Percentiles rank a stretch among this genome's conserved stretches.
Conservation (phyloP, 495 filamentous ascomycete genomes). For the Thozetella sp. region DNA sequence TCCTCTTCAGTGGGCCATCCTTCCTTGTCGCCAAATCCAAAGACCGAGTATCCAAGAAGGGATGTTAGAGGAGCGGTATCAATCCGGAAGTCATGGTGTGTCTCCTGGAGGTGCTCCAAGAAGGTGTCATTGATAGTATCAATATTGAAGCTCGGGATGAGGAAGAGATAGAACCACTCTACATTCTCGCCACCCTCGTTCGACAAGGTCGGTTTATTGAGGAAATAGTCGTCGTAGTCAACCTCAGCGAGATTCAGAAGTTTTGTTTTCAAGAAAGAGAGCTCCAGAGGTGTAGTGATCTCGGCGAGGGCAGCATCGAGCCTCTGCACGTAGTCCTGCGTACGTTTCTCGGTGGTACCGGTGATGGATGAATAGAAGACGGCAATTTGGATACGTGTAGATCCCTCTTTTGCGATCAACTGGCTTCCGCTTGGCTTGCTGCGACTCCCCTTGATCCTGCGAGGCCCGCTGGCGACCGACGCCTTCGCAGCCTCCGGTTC, state of each 20-base stretch:
- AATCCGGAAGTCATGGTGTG: conserved; percentile 93
- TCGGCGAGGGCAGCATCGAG: conserved; percentile 20
- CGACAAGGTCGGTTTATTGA: conserved; percentile 48
- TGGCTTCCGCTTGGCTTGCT: conserved; percentile 26
- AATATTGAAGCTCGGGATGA: conserved; percentile 90
- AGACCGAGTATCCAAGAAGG: conserved; percentile 86
- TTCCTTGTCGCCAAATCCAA: conserved; percentile 88
- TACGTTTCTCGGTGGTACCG: conserved; percentile 72
- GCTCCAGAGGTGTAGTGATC: conserved; percentile 4
- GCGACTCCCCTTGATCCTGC: conserved; percentile 51
- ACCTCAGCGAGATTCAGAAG: conserved; percentile 81
- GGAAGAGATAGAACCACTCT: conserved; percentile 77
- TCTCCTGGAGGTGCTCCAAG: conserved; percentile 82
- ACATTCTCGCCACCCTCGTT: conserved; percentile 41
- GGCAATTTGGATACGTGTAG: conserved; percentile 64
- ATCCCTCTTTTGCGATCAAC: conserved; percentile 8
- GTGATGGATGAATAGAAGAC: conserved; percentile 90
- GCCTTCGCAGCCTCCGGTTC: conserved; percentile 9
- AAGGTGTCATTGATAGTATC: conserved; percentile 84
- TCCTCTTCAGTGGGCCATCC: conserved; percentile 90
- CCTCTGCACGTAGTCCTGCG: conserved; percentile 55
- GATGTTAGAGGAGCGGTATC: conserved; percentile 80
- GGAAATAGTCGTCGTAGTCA: conserved; percentile 91
- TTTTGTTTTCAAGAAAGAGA: conserved; percentile 58
- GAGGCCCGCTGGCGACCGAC: conserved; percentile 26